Conservation (phyloP, 2,329 filamentous ascomycete species). For the Fusarium sp. region DNA sequence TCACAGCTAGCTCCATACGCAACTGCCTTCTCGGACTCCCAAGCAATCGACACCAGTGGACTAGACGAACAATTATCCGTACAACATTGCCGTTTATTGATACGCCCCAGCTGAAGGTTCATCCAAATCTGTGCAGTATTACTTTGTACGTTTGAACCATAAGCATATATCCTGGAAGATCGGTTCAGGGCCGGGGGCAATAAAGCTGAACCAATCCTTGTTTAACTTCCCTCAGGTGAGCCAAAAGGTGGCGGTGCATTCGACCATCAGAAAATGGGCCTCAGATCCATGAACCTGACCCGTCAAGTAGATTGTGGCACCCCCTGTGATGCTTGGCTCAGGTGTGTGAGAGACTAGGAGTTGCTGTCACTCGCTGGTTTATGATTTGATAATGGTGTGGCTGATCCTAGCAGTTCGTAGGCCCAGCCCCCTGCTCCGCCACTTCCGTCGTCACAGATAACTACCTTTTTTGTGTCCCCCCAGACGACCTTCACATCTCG, state of each 20-base stretch:
- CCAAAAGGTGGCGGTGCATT: slow-evolving; percentile 39
- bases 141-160: slow-evolving; percentile 2
- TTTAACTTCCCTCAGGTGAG: slow-evolving; percentile 40
- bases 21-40: not conserved
- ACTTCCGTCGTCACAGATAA: slow-evolving; percentile 31
- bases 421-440: slow-evolving; percentile 34
- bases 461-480: slow-evolving; percentile 18
- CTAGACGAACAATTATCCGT: not conserved
- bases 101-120: slow-evolving; percentile 36
- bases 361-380: slow-evolving; percentile 22
- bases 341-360: slow-evolving; percentile 28
- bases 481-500: slow-evolving; percentile 24
- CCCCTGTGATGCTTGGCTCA: slow-evolving; percentile 17
- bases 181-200: slow-evolving; percentile 13
- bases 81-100: slow-evolving; percentile 18
- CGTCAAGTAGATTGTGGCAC: slow-evolving; percentile 29
- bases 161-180: not conserved
- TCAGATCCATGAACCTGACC: slow-evolving; percentile 26
- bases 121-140: not conserved
- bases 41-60: not conserved
- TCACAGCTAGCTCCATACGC: not conserved
- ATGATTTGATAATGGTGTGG: slow-evolving; percentile 32
- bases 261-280: slow-evolving; percentile 15
- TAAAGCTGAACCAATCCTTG: slow-evolving; percentile 37
- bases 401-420: slow-evolving; percentile 35